phyloP scores from a whole-genome alignment of 306 rosid species.

The Rubus parviflorus region DNA sequence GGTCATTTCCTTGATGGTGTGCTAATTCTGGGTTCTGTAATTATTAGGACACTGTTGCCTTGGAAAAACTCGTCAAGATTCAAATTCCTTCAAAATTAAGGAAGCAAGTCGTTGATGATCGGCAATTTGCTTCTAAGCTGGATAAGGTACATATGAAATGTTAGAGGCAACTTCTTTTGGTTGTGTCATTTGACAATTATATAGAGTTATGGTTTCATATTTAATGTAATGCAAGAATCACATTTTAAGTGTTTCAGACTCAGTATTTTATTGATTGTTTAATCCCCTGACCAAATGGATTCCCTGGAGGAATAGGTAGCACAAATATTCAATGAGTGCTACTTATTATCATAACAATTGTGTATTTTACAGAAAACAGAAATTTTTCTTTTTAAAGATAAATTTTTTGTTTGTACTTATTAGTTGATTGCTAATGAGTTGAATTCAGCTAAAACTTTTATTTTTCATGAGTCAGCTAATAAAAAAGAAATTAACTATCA shows the following conservation, averaged over 20 bases:
- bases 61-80: conserved; percentile 68
- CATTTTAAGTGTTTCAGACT: conserved; percentile 4
- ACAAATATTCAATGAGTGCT: neutral
- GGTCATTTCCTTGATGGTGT: neutral
- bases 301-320: neutral
- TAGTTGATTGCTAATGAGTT: too few species aligned
- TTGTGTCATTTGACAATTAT: conserved; percentile 2
- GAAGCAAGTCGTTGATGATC: conserved; percentile 88
- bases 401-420: too few species aligned
- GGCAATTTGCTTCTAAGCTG: conserved; percentile 70
- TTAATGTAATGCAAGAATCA: neutral
- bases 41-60: conserved; percentile 51
- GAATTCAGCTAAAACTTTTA: too few species aligned
- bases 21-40: conserved; percentile 34
- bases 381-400: too few species aligned
- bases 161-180: conserved; percentile 17
- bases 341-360: neutral
- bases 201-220: neutral
- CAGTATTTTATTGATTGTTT: conserved; percentile 20
- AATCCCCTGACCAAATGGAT: neutral
- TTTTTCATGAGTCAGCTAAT: neutral
- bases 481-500: neutral
- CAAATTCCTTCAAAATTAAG: conserved; percentile 77
- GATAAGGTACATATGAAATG: conserved; percentile 59
- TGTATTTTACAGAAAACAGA: too few species aligned